phyloP scores from a whole-genome alignment of 2,329 filamentous ascomycete species.

The Davidsoniella eucalypti region DNA sequence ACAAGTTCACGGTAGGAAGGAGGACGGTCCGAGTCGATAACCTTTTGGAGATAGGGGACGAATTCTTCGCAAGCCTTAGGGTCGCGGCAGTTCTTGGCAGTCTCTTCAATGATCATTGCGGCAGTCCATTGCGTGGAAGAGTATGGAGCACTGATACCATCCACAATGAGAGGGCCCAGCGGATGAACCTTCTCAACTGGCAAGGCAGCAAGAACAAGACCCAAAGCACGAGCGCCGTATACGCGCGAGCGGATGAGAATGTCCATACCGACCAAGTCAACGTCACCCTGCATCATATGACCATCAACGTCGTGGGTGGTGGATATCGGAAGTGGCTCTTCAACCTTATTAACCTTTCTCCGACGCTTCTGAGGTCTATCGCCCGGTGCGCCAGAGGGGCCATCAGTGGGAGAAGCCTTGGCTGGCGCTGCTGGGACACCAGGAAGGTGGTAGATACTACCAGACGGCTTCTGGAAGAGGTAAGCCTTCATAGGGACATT shows the following conservation, averaged over 20 bases:
- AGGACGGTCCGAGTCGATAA: constrained; percentile 71
- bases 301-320: constrained; percentile 91
- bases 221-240: constrained; percentile 73
- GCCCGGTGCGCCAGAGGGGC: constrained; percentile 27
- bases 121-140: constrained; percentile 77
- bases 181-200: constrained; percentile 49
- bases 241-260: constrained; percentile 77
- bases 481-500: constrained; percentile 82
- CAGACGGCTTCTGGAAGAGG: constrained; percentile 86
- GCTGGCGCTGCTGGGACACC: constrained; percentile 10
- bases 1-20: constrained; percentile 76
- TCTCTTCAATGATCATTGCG: constrained; percentile 76
- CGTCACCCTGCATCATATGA: constrained; percentile 93
- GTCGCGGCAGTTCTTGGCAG: constrained; percentile 41
- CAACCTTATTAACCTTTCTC: constrained; percentile 69
- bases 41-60: constrained; percentile 47
- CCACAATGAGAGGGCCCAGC: constrained; percentile 32
- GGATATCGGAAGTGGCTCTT: constrained; percentile 38
- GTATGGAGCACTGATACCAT: constrained; percentile 52
- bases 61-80: constrained; percentile 39
- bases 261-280: constrained; percentile 84
- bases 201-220: constrained; percentile 63
- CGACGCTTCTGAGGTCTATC: constrained; percentile 59
- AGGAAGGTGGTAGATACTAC: constrained; percentile 54
- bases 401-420: constrained; percentile 27